Conservation (phyloP, 257 asterid species). For the Anisodus tanguticus region DNA sequence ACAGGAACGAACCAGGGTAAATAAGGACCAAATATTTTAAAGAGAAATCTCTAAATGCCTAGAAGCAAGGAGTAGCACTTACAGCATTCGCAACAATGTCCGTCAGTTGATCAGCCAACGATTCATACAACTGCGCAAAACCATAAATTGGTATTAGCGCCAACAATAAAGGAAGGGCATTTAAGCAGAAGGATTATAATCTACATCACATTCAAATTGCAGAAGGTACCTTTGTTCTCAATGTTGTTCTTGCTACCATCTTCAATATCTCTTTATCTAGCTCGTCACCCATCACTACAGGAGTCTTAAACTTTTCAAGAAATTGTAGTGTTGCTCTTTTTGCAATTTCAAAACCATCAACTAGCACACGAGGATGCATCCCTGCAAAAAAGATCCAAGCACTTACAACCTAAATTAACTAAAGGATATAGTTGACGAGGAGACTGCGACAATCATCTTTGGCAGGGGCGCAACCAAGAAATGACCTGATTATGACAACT, state of each 20-base stretch:
- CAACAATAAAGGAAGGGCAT: not conserved
- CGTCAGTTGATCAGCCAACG: slow-evolving; percentile 91
- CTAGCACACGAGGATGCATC: slow-evolving; percentile 97
- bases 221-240: slow-evolving; percentile 85
- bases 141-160: slow-evolving; percentile 29
- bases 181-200: slow-evolving; percentile 23
- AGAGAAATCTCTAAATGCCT: not conserved
- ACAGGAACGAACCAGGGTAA: not conserved
- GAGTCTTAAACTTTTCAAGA: slow-evolving; percentile 92
- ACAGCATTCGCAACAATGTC: slow-evolving; percentile 85
- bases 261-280: slow-evolving; percentile 95
- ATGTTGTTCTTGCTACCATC: slow-evolving; percentile 96
- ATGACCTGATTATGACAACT: not conserved
- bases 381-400: slow-evolving; percentile 53
- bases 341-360: slow-evolving; percentile 97
- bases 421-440: not conserved
- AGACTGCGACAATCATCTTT: not conserved
- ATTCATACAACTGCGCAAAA: slow-evolving; percentile 75
- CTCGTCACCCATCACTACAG: slow-evolving; percentile 88
- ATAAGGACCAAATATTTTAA: not conserved
- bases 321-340: slow-evolving; percentile 87
- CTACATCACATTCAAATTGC: not conserved
- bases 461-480: not conserved
- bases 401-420: slow-evolving; percentile 24
- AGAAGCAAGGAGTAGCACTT: slow-evolving; percentile 46